Evolutionary conservation across 805 yeast species (phyloP), one percentile per base, ranked within the genome.

Genomic region (Metschnikowia peoriensis): DNA sequence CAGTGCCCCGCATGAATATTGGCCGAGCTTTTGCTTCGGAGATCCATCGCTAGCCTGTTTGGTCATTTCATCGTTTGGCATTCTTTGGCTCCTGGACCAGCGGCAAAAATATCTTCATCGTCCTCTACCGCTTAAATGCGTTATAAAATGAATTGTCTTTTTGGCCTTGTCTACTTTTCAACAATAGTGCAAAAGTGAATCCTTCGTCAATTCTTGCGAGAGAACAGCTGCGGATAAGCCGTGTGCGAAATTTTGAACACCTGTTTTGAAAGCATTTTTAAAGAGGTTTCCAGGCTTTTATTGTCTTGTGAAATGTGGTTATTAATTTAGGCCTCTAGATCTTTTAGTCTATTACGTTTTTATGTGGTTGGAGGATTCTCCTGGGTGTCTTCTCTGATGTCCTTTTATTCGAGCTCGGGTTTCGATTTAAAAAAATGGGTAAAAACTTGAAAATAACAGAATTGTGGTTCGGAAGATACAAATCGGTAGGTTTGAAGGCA

Each of bases 361-460:
- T 27, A 8, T n/a, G 46, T 38, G 10, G 46, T 44, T 16, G 28
- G 6, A 8, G 39, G 39, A 7, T 16, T 10, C 7, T 15, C 46
- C 16, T 29, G 46, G 6, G 39, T 14, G 46, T 22, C 32, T 44
- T 27, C 38, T 44, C 32, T 7, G 11, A 15, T 16, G 27, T 41
- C 35, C 35, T 41, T 34, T 27, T 32, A 8, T 32, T n/a, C 39
- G n/a, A n/a, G 39, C 14, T 44, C 39, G 16, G 11, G 22, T 10
- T 10, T 34, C 29, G 46, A 22, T 44, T 38, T n/a, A 29, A 17
- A 32, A 44, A 44, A 8, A 8, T 17, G n/a, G 29, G n/a, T 27
- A 29, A 39, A 6, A 32, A 11, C 46, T 44, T 44, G n/a, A 39
- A 44, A 44, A 44, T 29, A 38, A 44, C 46, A 34, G 29, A 28